Evolutionary conservation across 1,284 basidiomycete species (phyloP), one percentile per base, ranked within the genome.

Genomic region (Meira nashicola): DNA sequence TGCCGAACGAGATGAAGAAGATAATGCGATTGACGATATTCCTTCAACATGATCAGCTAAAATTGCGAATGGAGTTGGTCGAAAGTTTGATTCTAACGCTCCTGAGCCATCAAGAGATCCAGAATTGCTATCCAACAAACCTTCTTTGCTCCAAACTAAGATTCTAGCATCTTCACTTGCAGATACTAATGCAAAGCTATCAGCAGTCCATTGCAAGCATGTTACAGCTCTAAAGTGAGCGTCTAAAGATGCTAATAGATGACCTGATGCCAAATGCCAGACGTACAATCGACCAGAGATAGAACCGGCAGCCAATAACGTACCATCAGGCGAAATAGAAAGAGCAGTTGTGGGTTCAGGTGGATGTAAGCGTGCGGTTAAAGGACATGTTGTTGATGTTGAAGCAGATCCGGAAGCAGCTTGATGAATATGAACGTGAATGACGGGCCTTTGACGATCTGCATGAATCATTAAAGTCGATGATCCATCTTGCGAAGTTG

Each of bases 91-190:
- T 14, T 48, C 46, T 33, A 33, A 8, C 8, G 28, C 28, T 17
- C 4, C 43, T 44, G 17, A 2, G 9, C 43, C 43, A 44, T 17
- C 43, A 17, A 17, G 17, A 25, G 43, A 44, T 33, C 28, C 28
- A 17, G 43, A 44, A 44, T 3, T 25, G 8, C 17, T 17, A 5
- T 39, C 37, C 11, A 53, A 7, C 5, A 53, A 33, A 53, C 21
- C 50, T n/a, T 17, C 37, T 14, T 33, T 19, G 28, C 38, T 39
- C 38, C 39, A 53, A 5, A 53, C 50, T n/a, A 53, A 5, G 37
- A 53, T 53, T 39, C 50, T 5, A 15, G 50, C 50, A 41, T 53
- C 50, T 53, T 39, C n/a, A 19, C 38, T 39, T n/a, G 50, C 50
- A 19, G 50, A 53, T 3, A 53, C 28, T n/a, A 53, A 15, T 4